Evolutionary conservation across 179 eudicot species (phyloP), one percentile per base, ranked within the genome.

Genomic region (Kewa caespitosa): DNA sequence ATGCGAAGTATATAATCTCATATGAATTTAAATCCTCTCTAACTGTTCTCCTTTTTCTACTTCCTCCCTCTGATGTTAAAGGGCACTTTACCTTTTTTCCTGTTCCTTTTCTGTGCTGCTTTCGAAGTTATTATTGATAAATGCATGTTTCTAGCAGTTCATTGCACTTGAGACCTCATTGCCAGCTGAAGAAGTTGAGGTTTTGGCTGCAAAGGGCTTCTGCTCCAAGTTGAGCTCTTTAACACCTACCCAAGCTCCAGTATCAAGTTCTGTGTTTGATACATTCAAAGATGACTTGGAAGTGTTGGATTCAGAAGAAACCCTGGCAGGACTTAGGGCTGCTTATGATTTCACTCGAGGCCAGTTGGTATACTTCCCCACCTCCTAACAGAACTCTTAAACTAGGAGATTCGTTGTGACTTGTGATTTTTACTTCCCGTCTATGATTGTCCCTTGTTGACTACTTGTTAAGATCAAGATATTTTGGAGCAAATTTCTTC

Each of bases 161-260:
- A 83, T 91, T 74, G 82, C 97, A 42, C 41, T 62, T 57, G 87
- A 91, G 83, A 90, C 88, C 60, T 68, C 89, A 27, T 73, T 84
- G 80, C 78, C 84, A 37, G 80, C 90, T 41, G 86, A 83, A 30
- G 88, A 82, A 70, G 74, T 90, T 23, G 94, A 91, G 78, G 82
- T 91, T 23, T 76, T 87, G 76, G 78, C 83, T 54, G 81, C 84
- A 41, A 87, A 86, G 82, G 85, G 83, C 64, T 79, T 74, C 34
- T 70, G 70, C 67, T 78, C 81, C 33, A 67, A 63, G 13, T 64
- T 76, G 41, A 78, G 71, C 68, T 64, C 85, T 46, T 43, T 67
- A 46, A 38, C 78, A 34, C 62, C 81, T 43, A 13, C 50, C 32
- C 77, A 38, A 32, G 73, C 34, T 61, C 67, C 60, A 67, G 10